Percentiles rank a stretch among this genome's conserved stretches.
Conservation (phyloP, 441 rosid genomes). For the Brassica balearica region DNA sequence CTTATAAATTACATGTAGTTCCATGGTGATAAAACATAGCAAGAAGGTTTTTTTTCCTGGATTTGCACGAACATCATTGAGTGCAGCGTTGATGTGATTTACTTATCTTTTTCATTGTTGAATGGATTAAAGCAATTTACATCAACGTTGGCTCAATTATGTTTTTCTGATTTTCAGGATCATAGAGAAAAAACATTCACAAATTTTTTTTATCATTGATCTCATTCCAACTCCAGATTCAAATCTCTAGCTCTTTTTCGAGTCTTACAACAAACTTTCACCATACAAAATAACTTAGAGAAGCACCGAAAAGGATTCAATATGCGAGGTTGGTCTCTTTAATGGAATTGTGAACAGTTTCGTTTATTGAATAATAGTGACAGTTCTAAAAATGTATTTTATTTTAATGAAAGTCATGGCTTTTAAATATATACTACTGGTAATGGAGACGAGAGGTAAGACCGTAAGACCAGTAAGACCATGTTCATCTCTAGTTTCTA, state of each 20-base stretch:
- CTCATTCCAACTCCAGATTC: background rate
- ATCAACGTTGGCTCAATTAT: conserved; percentile 38
- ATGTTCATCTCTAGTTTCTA: no score
- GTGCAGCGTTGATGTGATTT: conserved; percentile 45
- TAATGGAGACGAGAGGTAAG: background rate
- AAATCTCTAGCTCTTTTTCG: background rate
- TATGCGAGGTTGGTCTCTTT: conserved; percentile 27
- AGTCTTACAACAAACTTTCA: conserved; percentile 19
- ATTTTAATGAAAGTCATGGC: background rate
- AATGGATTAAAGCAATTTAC: conserved; percentile 23
- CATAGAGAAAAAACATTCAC: background rate
- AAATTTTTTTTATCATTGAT: no score
- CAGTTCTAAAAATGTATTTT: background rate
- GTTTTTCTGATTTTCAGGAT: conserved; percentile 35
- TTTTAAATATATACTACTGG: background rate
- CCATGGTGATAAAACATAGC: background rate
- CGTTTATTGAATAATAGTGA: background rate
- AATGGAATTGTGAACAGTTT: conserved; percentile 1
- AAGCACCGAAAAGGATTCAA: conserved; percentile 3
- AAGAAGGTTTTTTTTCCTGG: conserved; percentile 5
- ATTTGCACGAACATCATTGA: conserved; percentile 44
- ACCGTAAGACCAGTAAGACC: no score
- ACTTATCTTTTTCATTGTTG: background rate
- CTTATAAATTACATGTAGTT: conserved; percentile 28
- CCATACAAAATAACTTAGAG: conserved; percentile 26